A percentile compares a stretch with the other conserved stretches of the same genome.
Evolutionary conservation across 805 yeast species (phyloP).

Genomic region (Kluyveromyces lactis): DNA sequence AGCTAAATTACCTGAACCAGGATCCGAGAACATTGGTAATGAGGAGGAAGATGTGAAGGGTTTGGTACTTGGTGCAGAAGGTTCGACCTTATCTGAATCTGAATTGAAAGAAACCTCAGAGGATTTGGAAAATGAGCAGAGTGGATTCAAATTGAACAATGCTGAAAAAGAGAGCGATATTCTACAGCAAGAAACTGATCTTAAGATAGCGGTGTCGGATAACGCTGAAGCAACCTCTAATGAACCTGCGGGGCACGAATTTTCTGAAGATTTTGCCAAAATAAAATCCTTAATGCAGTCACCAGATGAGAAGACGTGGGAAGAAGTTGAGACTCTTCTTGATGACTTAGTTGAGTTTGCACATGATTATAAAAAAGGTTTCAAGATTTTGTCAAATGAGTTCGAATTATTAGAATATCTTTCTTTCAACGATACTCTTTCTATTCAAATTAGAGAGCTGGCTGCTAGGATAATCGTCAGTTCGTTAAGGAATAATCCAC

Average conservation of each 20-base stretch:
- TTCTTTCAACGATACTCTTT: conserved; percentile 11
- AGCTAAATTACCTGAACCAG: conserved; percentile 42
- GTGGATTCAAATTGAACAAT: conserved; percentile 5
- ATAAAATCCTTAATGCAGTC: conserved; percentile 19
- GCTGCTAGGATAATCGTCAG: conserved; percentile 56
- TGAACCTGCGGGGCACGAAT: conserved; percentile 20
- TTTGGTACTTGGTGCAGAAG: conserved; percentile 9
- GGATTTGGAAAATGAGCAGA: background rate
- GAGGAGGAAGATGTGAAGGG: conserved; percentile 2
- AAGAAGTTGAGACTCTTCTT: conserved; percentile 16
- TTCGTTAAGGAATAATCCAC: conserved; percentile 65
- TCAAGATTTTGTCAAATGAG: conserved; percentile 32
- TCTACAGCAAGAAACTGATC: background rate
- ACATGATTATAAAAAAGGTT: conserved; percentile 60
- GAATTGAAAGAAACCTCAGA: background rate
- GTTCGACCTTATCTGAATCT: background rate
- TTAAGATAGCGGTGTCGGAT: background rate
- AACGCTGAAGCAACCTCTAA: background rate
- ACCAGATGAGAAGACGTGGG: conserved; percentile 12
- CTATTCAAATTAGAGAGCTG: conserved; percentile 36
- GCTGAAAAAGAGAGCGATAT: conserved; percentile 1
- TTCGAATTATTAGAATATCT: conserved; percentile 15
- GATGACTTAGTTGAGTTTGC: conserved; percentile 48
- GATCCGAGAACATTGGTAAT: conserved; percentile 24
- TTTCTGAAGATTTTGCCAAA: conserved; percentile 21